Evolutionary conservation across 768 basidiomycete species (phyloP).

Genomic region (Auricularia cornea): DNA sequence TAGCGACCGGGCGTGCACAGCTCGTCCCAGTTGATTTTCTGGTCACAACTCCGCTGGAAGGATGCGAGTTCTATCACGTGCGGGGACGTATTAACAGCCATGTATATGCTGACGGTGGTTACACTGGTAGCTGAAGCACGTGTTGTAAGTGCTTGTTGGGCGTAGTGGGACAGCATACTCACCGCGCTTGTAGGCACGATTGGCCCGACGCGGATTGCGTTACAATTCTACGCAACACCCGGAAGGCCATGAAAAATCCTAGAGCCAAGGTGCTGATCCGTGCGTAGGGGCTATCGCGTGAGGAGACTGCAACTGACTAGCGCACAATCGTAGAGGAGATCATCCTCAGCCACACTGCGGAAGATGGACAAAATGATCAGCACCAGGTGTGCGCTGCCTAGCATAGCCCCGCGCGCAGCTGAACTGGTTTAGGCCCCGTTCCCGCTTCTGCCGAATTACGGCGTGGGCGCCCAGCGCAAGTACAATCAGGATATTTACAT

Average conservation of each 20-base stretch:
- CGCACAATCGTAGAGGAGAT: too few relatives aligned
- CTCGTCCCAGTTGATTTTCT: constrained; percentile 36
- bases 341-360: constrained; percentile 23
- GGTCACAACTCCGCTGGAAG: constrained; percentile 25
- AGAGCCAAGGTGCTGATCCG: too few relatives aligned
- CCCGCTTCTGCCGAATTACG: constrained; percentile 42
- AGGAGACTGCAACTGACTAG: too few relatives aligned
- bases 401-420: too few relatives aligned
- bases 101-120: too few relatives aligned
- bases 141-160: background rate
- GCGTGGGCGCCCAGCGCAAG: constrained; percentile 30
- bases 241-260: constrained; percentile 1
- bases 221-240: background rate
- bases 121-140: too few relatives aligned
- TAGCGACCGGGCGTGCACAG: constrained; percentile 26
- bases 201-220: constrained; percentile 19
- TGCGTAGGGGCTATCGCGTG: too few relatives aligned
- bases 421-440: constrained; percentile 26
- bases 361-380: background rate
- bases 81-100: constrained; percentile 6
- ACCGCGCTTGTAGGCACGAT: too few relatives aligned
- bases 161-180: too few relatives aligned
- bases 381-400: constrained; percentile 3
- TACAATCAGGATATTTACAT: constrained; percentile 41
- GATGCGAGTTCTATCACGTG: constrained; percentile 36